Conservation (phyloP, 352 stramenopile species). For the Stephanocyclus meneghinianus region DNA sequence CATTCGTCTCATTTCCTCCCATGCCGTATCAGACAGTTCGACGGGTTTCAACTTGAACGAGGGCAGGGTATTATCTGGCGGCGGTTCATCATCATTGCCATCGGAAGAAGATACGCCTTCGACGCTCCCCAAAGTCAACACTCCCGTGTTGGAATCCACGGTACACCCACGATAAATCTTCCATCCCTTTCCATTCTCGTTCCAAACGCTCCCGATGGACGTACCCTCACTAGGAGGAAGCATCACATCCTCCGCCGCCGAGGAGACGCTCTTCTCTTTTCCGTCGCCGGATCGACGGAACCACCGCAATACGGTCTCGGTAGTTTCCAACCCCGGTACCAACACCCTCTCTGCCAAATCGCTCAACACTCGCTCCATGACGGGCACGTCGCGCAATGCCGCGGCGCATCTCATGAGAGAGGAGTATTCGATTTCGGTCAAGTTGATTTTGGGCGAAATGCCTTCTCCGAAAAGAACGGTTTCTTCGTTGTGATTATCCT, state of each 20-base stretch:
- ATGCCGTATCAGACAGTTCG: slow-evolving; percentile 53
- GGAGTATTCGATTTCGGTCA: slow-evolving; percentile 73
- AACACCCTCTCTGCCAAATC: slow-evolving; percentile 74
- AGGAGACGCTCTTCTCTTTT: slow-evolving; percentile 1
- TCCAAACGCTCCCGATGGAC: slow-evolving; percentile 33
- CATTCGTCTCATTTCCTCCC: slow-evolving; percentile 70
- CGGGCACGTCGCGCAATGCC: slow-evolving; percentile 30
- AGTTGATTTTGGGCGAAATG: slow-evolving; percentile 52
- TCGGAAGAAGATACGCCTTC: slow-evolving; percentile 21
- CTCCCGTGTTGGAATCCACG: slow-evolving; percentile 56
- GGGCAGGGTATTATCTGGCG: neutral
- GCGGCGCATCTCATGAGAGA: slow-evolving; percentile 62
- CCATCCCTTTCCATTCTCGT: slow-evolving; percentile 47
- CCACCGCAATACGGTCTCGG: slow-evolving; percentile 65
- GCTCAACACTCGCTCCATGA: slow-evolving; percentile 70
- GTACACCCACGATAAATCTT: slow-evolving; percentile 42
- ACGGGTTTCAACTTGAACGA: slow-evolving; percentile 59
- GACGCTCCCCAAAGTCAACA: slow-evolving; percentile 21
- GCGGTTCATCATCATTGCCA: neutral
- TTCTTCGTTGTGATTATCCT: too few species aligned
- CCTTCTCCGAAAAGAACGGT: slow-evolving; percentile 51
- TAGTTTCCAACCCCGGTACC: slow-evolving; percentile 63
- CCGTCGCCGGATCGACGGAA: slow-evolving; percentile 50
- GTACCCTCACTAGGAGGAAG: slow-evolving; percentile 32
- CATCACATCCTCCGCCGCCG: slow-evolving; percentile 40